A percentile compares a stretch with the other conserved stretches of the same genome.
phyloP scores from a whole-genome alignment of 768 basidiomycete genomes.

The Termitomyces sp. region DNA sequence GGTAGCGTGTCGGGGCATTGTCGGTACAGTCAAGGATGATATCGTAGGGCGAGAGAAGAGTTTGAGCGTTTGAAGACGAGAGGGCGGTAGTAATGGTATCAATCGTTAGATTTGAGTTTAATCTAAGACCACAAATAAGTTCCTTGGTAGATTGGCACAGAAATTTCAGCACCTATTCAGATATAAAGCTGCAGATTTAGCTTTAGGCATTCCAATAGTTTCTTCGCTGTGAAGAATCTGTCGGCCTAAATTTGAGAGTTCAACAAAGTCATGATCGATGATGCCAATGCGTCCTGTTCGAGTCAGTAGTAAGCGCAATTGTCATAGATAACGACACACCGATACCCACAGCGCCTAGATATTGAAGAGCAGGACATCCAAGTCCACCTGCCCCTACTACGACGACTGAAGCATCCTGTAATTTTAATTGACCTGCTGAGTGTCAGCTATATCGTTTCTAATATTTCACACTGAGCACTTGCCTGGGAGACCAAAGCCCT shows the following conservation, averaged over 20 bases:
- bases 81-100: slow-evolving; percentile 52
- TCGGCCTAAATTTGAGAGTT: slow-evolving; percentile 27
- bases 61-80: slow-evolving; percentile 63
- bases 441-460: slow-evolving; percentile 32
- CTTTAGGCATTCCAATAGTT: slow-evolving; percentile 75
- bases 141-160: not conserved
- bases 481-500: slow-evolving; percentile 86
- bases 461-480: not conserved
- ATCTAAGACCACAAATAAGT: slow-evolving; percentile 34
- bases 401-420: slow-evolving; percentile 59
- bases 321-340: slow-evolving; percentile 43
- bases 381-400: slow-evolving; percentile 95
- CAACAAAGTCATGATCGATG: slow-evolving; percentile 15
- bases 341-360: slow-evolving; percentile 88
- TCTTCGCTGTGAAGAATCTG: slow-evolving; percentile 85
- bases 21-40: slow-evolving; percentile 28
- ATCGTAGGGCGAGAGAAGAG: slow-evolving; percentile 13
- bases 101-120: slow-evolving; percentile 67
- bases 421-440: slow-evolving; percentile 33
- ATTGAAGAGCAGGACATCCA: slow-evolving; percentile 93
- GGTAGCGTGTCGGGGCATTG: slow-evolving; percentile 87
- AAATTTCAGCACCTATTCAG: slow-evolving; percentile 47
- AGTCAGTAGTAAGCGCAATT: not conserved
- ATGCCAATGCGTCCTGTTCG: slow-evolving; percentile 1
- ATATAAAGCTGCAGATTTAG: slow-evolving; percentile 71